Evolutionary conservation across 441 rosid species (phyloP).

Genomic region (Pelargonium myrrhifolium): DNA sequence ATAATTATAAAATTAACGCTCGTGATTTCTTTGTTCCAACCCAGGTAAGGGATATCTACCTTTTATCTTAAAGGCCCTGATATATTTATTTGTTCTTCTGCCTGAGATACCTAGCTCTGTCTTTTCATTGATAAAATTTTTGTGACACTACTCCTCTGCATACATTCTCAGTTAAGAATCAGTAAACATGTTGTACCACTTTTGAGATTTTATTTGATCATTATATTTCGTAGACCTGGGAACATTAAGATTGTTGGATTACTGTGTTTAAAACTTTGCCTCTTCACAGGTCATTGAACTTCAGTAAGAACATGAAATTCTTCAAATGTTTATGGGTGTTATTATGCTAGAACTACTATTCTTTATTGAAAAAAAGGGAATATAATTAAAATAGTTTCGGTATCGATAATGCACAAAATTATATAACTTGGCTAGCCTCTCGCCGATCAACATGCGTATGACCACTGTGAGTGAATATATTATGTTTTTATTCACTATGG

Average conservation of each 20-base stretch:
- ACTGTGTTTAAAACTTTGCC: background rate
- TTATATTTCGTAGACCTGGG: background rate
- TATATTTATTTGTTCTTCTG: background rate
- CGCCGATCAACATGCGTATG: too few species aligned
- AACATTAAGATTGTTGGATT: background rate
- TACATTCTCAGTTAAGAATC: too few species aligned
- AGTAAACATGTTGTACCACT: background rate
- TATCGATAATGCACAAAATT: too few species aligned
- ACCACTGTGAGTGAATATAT: too few species aligned
- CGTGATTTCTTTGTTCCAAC: constrained; percentile 85
- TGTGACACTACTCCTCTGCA: too few species aligned
- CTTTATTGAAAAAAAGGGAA: too few species aligned
- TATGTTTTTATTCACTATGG: too few species aligned
- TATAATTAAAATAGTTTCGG: too few species aligned
- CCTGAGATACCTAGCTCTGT: background rate
- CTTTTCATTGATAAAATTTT: background rate
- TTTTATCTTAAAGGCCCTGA: background rate
- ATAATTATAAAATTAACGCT: constrained; percentile 56
- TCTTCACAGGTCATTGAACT: too few species aligned
- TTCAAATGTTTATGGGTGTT: background rate
- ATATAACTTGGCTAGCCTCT: too few species aligned
- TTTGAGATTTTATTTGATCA: background rate
- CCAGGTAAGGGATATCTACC: constrained; percentile 52
- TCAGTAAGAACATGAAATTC: too few species aligned
- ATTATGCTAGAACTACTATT: background rate